Evolutionary conservation across 495 filamentous ascomycete genomes (phyloP).

Genomic region (Tuber borchii): DNA sequence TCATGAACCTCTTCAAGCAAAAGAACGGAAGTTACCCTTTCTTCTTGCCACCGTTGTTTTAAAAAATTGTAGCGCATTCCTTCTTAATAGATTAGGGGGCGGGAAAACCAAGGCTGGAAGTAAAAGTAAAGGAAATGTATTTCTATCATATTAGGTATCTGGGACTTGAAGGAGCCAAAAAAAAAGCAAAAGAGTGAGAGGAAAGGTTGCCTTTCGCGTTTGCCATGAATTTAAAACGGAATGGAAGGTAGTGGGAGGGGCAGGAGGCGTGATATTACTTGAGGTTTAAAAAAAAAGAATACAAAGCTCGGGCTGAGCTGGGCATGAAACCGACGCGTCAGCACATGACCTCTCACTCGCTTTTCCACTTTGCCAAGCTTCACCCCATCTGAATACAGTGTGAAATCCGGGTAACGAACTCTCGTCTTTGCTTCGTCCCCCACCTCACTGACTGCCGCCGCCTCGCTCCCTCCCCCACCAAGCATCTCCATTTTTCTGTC

Average conservation of each 20-base stretch:
- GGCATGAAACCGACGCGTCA: neutral
- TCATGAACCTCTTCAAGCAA: conserved; percentile 83
- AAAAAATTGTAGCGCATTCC: conserved; percentile 13
- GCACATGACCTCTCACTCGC: neutral
- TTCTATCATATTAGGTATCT: neutral
- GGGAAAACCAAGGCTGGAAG: neutral
- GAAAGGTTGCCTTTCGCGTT: neutral
- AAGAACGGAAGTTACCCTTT: conserved; percentile 97
- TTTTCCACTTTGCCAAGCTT: neutral
- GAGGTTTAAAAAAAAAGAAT: neutral
- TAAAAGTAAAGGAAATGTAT: neutral
- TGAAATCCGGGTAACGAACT: neutral
- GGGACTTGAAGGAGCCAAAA: neutral
- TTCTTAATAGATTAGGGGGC: conserved; percentile 3
- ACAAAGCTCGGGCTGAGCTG: neutral
- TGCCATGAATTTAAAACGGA: neutral
- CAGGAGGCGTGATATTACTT: neutral
- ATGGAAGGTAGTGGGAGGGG: neutral
- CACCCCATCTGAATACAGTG: neutral
- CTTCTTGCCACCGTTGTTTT: conserved; percentile 79
- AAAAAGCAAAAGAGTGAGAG: neutral
- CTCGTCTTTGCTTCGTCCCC: neutral
- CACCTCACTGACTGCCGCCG: neutral
- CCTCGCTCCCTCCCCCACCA: neutral
- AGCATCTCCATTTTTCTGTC: neutral